phyloP scores from a whole-genome alignment of 768 basidiomycete genomes.

The Hygrocybe coccinea region DNA sequence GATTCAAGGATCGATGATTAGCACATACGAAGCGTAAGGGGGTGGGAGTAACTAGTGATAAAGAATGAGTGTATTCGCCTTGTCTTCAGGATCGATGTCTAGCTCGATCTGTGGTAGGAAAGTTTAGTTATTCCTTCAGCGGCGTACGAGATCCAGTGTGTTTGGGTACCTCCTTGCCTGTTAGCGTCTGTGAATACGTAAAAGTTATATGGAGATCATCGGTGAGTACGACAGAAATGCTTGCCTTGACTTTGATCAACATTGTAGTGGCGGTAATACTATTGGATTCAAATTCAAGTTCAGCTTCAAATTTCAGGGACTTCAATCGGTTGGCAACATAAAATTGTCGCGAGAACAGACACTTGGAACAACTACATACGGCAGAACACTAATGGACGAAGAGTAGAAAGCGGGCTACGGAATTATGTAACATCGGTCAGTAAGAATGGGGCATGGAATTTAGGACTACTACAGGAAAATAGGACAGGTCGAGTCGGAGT shows the following conservation, averaged over 20 bases:
- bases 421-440: neutral
- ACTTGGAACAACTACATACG: neutral
- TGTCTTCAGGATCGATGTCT: slow-evolving; percentile 87
- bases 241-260: slow-evolving; percentile 89
- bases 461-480: neutral
- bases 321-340: neutral
- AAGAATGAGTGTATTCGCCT: slow-evolving; percentile 42
- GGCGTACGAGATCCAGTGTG: slow-evolving; percentile 3
- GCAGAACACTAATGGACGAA: neutral
- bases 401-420: neutral
- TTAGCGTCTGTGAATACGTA: slow-evolving; percentile 63
- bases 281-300: neutral
- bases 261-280: slow-evolving; percentile 32
- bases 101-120: slow-evolving; percentile 70
- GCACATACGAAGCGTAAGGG: too few species aligned
- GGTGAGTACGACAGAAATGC: slow-evolving; percentile 10
- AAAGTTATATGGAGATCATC: neutral
- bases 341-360: neutral
- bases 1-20: slow-evolving; percentile 7
- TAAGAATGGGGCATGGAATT: neutral
- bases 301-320: neutral
- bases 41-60: neutral
- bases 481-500: neutral
- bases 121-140: slow-evolving; percentile 9
- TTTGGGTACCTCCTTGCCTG: slow-evolving; percentile 83